A percentile compares a stretch with the other conserved stretches of the same genome.
Evolutionary conservation across 768 basidiomycete genomes (phyloP).

Genomic region (Kondoa malvinella): DNA sequence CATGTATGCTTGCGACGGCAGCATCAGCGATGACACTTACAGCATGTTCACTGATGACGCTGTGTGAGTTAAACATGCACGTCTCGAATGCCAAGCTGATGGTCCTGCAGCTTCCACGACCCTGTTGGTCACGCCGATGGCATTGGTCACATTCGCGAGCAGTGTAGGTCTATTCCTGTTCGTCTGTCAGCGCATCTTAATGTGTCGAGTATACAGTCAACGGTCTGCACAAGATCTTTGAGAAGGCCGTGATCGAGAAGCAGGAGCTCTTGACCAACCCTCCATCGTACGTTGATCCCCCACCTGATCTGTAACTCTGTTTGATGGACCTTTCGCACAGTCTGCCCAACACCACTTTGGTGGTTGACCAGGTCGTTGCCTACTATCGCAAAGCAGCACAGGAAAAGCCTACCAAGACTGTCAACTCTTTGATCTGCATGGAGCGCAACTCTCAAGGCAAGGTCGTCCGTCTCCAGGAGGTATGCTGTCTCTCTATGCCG

Average conservation of each 20-base stretch:
- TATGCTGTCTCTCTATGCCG: not conserved
- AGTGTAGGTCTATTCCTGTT: not conserved
- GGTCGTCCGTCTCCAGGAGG: not conserved
- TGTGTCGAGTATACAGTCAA: not conserved
- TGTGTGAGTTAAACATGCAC: no score
- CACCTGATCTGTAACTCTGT: no score
- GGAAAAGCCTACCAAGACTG: not conserved
- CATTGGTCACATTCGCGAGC: not conserved
- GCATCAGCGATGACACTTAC: not conserved
- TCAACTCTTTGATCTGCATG: slow-evolving; percentile 5
- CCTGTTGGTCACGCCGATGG: not conserved
- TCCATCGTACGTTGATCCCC: not conserved
- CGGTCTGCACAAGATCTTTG: slow-evolving; percentile 4
- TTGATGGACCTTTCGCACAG: not conserved
- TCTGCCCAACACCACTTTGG: slow-evolving; percentile 1
- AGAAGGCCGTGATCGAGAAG: not conserved
- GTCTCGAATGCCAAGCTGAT: no score
- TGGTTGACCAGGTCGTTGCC: slow-evolving; percentile 5
- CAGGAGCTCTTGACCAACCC: not conserved
- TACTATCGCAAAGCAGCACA: slow-evolving; percentile 3
- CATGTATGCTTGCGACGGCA: not conserved
- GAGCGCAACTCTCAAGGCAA: not conserved
- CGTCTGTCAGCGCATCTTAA: not conserved
- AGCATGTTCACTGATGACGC: not conserved
- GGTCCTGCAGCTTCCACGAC: not conserved